Conservation (phyloP, 2,329 filamentous ascomycete genomes). For the Pestalotiopsis sp. region DNA sequence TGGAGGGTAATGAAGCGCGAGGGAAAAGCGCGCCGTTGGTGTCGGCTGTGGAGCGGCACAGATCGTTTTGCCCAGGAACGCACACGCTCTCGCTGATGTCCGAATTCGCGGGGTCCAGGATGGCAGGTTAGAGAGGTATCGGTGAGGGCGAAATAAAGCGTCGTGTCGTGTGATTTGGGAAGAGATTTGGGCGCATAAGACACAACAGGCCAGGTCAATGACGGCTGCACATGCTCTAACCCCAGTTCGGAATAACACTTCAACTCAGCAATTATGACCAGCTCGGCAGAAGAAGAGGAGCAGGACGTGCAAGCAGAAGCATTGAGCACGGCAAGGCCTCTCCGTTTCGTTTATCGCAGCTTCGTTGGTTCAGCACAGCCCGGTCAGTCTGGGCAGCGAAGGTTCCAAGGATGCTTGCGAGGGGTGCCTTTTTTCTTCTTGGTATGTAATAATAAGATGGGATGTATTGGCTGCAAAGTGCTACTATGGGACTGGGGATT, state of each 20-base stretch:
- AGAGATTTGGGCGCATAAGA: background rate
- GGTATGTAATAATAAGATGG: background rate
- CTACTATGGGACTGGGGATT: background rate
- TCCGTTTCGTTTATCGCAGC: too few relatives aligned
- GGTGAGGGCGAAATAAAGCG: background rate
- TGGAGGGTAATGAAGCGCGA: background rate
- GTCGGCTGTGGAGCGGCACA: slow-evolving; percentile 5
- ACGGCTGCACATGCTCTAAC: slow-evolving; percentile 4
- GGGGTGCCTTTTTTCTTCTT: background rate
- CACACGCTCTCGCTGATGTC: background rate
- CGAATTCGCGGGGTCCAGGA: background rate
- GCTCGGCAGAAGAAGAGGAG: too few relatives aligned
- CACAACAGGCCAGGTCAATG: background rate
- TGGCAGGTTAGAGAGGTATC: background rate
- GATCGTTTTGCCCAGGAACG: background rate
- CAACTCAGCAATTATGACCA: too few relatives aligned
- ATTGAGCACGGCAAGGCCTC: too few relatives aligned
- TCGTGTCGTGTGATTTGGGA: background rate
- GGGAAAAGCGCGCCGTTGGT: background rate
- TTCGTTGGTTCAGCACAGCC: background rate
- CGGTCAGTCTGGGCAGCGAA: background rate
- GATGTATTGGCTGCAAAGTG: background rate
- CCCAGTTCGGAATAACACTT: background rate
- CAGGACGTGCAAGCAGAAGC: too few relatives aligned
- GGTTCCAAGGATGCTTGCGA: background rate